Evolutionary conservation across 2,329 filamentous ascomycete species (phyloP).

Genomic region (Phialocephala sp.): DNA sequence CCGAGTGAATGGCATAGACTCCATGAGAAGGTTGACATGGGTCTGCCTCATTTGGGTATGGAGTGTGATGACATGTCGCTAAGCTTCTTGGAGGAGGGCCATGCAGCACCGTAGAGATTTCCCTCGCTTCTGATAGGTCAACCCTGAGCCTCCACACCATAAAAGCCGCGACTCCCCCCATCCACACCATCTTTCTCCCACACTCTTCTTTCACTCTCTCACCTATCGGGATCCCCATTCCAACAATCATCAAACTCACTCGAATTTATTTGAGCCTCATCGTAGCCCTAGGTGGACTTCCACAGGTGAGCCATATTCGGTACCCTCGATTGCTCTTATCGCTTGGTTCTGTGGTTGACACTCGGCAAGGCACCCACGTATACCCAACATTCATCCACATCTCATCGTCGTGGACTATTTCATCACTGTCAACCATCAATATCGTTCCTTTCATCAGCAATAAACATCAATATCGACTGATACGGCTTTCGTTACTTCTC

Average conservation of each 20-base stretch:
- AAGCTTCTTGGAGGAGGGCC: slow-evolving; percentile 18
- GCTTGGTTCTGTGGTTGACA: slow-evolving; percentile 31
- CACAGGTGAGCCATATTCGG: slow-evolving; percentile 37
- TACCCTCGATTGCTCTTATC: slow-evolving; percentile 42
- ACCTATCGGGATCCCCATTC: slow-evolving; percentile 26
- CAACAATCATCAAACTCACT: slow-evolving; percentile 35
- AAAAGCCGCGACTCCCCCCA: slow-evolving; percentile 39
- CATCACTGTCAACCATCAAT: slow-evolving; percentile 33
- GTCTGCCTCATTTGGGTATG: neutral
- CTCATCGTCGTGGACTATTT: slow-evolving; percentile 27
- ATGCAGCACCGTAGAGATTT: slow-evolving; percentile 15
- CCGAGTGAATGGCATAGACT: neutral
- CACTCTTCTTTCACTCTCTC: slow-evolving; percentile 38
- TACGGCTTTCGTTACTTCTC: neutral
- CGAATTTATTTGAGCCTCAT: slow-evolving; percentile 33
- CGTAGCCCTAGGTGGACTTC: slow-evolving; percentile 33
- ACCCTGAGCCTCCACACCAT: slow-evolving; percentile 27
- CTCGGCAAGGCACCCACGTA: slow-evolving; percentile 36
- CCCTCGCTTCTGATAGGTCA: slow-evolving; percentile 9
- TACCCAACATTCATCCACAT: slow-evolving; percentile 34
- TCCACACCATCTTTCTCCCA: slow-evolving; percentile 38
- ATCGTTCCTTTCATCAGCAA: slow-evolving; percentile 27
- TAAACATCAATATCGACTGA: slow-evolving; percentile 20
- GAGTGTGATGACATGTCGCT: slow-evolving; percentile 16
- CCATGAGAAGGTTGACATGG: neutral